Base-by-base conservation (phyloP, 768 basidiomycete species). In the Trametes coccinea region DNA sequence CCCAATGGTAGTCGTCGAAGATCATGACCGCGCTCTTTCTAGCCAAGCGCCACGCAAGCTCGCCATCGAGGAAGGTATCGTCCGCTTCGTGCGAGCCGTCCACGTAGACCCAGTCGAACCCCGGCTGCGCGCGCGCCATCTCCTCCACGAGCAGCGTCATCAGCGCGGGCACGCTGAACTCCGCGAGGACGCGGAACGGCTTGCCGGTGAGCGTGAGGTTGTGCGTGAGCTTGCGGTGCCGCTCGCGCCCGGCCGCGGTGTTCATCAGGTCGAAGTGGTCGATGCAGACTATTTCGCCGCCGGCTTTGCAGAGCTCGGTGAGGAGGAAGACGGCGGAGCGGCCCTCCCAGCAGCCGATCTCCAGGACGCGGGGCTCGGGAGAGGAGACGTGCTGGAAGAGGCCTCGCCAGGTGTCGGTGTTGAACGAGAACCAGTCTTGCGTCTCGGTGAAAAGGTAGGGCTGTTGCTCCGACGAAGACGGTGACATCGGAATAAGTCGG, bases 301-400 rank as follows among this genome's bases (percentile, higher is more conserved):
- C 71, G 2, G 69, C 58, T 10, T 70, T 68, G 69, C 82, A 82
- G 48, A 85, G 77, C 33, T 78, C 75, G n/a, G 69, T 76, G 37
- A 83, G 72, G 52, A 84, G 73, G 71, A 83, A 85, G 29, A 83
- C 78, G 27, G 82, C 84, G 0, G 85, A 86, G 40, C 84, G 79
- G n/a, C 84, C 85, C 70, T 85, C 85, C 83, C 83, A 86, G 16
- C 82, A 83, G 7, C 85, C 84, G 14, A 86, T 82, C 67, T 85
- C 85, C 13, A 85, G 78, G 2, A 73, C 78, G 16, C 83, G 78
- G 10, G 85, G 83, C 1, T 67, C 65, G 10, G 71, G 45, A 14
- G 80, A 71, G 1, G 33, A 31, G 56, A 84, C 67, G 33, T 75
- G 70, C 10, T 74, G 71, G 57, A 84, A 76, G 40, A 82, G 72